Conservation (phyloP, 116 monocot species). For the Cymodocea nodosa region DNA sequence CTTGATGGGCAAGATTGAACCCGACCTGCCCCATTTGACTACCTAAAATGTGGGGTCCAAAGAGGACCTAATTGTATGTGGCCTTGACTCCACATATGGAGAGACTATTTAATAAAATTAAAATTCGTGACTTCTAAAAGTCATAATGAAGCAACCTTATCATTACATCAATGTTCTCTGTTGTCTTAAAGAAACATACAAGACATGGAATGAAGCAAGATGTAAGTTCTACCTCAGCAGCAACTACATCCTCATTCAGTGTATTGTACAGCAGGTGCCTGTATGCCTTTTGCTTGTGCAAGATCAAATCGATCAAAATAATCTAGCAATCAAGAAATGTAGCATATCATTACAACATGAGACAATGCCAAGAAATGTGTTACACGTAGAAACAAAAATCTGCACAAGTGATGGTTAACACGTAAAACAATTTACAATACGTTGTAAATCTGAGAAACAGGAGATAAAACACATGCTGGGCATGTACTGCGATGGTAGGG, state of each 20-base stretch:
- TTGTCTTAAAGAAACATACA: background rate
- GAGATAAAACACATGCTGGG: background rate
- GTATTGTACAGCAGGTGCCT: slow-evolving; percentile 79
- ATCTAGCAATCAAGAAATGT: slow-evolving; percentile 30
- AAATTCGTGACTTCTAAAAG: too few species aligned
- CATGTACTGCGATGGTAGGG: too few species aligned
- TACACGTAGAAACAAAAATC: background rate
- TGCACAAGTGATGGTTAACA: background rate
- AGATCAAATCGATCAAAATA: slow-evolving; percentile 83
- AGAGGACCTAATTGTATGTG: too few species aligned
- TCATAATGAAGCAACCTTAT: too few species aligned
- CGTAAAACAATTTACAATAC: background rate
- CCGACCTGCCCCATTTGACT: too few species aligned
- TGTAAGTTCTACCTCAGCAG: slow-evolving; percentile 25
- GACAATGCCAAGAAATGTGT: background rate
- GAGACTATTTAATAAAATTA: too few species aligned
- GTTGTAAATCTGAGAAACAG: background rate
- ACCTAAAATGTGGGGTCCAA: too few species aligned
- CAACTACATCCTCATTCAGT: slow-evolving; percentile 24
- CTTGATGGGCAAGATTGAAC: too few species aligned
- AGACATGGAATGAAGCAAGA: background rate
- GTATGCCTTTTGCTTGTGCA: slow-evolving; percentile 88
- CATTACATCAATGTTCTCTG: too few species aligned
- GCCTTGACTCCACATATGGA: too few species aligned
- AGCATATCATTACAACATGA: background rate